Conservation (phyloP, 2,329 filamentous ascomycete genomes). For the Diaporthe aspalathi region DNA sequence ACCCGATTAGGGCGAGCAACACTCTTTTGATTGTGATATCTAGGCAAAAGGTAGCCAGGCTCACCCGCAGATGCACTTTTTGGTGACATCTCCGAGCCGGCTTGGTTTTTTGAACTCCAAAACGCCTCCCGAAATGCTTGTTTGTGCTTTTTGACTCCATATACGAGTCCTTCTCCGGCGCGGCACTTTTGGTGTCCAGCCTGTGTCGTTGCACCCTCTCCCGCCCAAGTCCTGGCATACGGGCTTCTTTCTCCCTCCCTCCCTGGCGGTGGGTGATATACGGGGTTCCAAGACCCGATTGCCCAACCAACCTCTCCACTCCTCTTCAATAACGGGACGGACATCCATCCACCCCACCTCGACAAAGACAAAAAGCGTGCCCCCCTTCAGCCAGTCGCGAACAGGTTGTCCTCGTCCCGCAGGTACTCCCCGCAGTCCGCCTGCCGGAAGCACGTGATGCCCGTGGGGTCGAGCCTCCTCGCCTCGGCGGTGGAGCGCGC, state of each 20-base stretch:
- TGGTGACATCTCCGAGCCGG: background rate
- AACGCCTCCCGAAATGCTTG: slow-evolving; percentile 44
- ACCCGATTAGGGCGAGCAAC: background rate
- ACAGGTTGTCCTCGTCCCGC: slow-evolving; percentile 79
- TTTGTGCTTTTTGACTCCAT: background rate
- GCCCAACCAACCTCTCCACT: background rate
- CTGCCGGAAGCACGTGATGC: slow-evolving; percentile 89
- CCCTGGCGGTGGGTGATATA: too few relatives aligned
- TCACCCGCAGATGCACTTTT: background rate
- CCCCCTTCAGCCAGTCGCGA: slow-evolving; percentile 60
- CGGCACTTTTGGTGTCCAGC: slow-evolving; percentile 5
- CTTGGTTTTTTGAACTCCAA: slow-evolving; percentile 26
- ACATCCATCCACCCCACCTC: background rate
- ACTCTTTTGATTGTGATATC: slow-evolving; percentile 26
- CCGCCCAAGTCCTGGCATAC: too few relatives aligned
- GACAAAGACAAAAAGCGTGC: background rate
- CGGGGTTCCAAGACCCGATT: too few relatives aligned
- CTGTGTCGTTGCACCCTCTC: too few relatives aligned
- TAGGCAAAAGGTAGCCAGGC: slow-evolving; percentile 24
- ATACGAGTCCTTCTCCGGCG: background rate
- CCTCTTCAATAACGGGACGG: background rate
- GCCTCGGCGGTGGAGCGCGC: slow-evolving; percentile 88
- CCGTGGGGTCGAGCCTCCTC: slow-evolving; percentile 87
- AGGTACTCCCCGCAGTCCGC: slow-evolving; percentile 95
- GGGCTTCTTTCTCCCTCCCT: too few relatives aligned